These are phyloP conservation scores for Deinandra increscens DNA, from an alignment of 129 eudicot species.

Conservation along the genomic window DNA sequence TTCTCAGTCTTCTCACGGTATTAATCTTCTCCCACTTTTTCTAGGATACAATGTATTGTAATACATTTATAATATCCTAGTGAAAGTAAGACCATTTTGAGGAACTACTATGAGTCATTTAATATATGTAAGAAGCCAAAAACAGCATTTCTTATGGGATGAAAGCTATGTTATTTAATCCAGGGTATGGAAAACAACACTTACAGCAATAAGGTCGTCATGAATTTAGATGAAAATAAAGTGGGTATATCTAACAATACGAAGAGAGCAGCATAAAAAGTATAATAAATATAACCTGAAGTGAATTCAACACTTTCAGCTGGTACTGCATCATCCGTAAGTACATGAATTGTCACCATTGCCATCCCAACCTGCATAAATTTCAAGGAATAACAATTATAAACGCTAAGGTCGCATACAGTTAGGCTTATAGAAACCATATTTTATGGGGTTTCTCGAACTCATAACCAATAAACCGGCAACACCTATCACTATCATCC, in stretches of 20 bases:
- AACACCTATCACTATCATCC: neutral
- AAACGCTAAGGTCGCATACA: neutral
- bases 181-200: neutral
- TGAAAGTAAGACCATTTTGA: neutral
- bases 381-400: slow-evolving; percentile 12
- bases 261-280: neutral
- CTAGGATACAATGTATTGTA: neutral
- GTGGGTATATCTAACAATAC: neutral
- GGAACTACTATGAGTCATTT: slow-evolving; percentile 2
- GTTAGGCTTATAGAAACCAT: neutral
- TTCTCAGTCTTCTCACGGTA: neutral
- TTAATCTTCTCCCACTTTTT: neutral
- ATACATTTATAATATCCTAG: neutral
- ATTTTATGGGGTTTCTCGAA: neutral
- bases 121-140: neutral
- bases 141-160: neutral
- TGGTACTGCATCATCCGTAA: slow-evolving; percentile 36
- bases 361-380: slow-evolving; percentile 51
- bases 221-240: neutral
- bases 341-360: slow-evolving; percentile 42
- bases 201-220: neutral
- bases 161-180: neutral
- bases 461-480: neutral
- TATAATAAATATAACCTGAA: slow-evolving; percentile 46
- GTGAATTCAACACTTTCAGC: slow-evolving; percentile 28